Percentiles rank a stretch among this genome's conserved stretches.
Conservation (phyloP, 2,329 filamentous ascomycete genomes). For the Sporothrix curviconia region DNA sequence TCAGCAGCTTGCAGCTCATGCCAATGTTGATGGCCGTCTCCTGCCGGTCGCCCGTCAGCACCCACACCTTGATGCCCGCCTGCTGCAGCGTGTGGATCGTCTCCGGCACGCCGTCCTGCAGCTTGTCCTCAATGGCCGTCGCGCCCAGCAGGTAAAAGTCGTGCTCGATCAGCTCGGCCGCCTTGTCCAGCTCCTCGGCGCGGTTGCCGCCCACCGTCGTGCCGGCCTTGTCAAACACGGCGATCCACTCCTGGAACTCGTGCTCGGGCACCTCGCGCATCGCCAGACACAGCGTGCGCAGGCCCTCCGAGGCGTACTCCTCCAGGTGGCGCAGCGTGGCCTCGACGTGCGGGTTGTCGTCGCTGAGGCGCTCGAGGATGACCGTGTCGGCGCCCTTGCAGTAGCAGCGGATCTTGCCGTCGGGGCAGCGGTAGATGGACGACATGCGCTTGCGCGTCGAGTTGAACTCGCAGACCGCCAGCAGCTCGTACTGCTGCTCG, state of each 20-base stretch:
- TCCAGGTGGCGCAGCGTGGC: conserved; percentile 91
- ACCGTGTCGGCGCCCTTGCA: conserved; percentile 97
- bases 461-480: conserved; percentile 99
- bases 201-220: conserved; percentile 90
- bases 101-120: conserved; percentile 95
- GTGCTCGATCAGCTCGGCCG: conserved; percentile 88
- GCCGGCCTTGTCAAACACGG: conserved; percentile 77
- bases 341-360: conserved; percentile 81
- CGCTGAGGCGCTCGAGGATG: conserved; percentile 81
- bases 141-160: conserved; percentile 88
- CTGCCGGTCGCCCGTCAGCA: conserved; percentile 92
- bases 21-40: conserved; percentile 99
- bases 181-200: conserved; percentile 93
- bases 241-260: conserved; percentile 81
- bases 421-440: conserved; percentile 90
- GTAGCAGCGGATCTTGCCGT: conserved; percentile 89
- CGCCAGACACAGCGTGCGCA: conserved; percentile 88
- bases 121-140: conserved; percentile 92
- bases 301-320: conserved; percentile 93
- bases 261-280: conserved; percentile 88
- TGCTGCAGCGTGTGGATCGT: conserved; percentile 96
- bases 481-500: conserved; percentile 75
- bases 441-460: conserved; percentile 97
- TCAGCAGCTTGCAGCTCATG: conserved; percentile 98
- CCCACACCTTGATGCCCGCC: conserved; percentile 98